Percentiles rank a stretch among this genome's conserved stretches.
Evolutionary conservation across 805 yeast genomes (phyloP).

Genomic region (Teunomyces cretensis): DNA sequence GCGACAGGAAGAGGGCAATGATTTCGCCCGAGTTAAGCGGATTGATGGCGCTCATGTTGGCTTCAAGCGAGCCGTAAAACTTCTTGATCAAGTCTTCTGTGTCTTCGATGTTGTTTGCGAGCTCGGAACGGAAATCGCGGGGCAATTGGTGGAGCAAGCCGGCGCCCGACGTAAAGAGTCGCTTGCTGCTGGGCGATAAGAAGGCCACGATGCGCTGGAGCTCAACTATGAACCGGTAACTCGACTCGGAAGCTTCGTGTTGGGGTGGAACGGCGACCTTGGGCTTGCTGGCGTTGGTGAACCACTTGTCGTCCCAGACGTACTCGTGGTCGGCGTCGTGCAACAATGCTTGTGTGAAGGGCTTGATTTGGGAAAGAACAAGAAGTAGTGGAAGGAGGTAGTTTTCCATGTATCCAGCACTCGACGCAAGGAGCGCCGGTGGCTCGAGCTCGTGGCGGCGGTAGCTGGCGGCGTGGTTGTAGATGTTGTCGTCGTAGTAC

Average conservation of each 20-base stretch:
- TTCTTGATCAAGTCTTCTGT: constrained; percentile 16
- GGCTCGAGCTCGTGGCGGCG: constrained; percentile 23
- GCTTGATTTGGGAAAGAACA: constrained; percentile 24
- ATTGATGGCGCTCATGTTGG: not conserved
- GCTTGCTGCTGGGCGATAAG: constrained; percentile 13
- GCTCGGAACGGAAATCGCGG: constrained; percentile 16
- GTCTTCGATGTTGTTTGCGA: constrained; percentile 18
- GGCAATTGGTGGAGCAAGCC: constrained; percentile 17
- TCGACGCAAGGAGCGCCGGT: constrained; percentile 18
- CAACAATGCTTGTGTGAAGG: constrained; percentile 18
- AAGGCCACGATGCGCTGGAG: constrained; percentile 26
- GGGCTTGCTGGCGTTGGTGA: constrained; percentile 9
- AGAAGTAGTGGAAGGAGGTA: constrained; percentile 28
- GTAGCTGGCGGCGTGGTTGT: constrained; percentile 28
- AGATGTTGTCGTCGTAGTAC: constrained; percentile 19
- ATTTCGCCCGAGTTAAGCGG: constrained; percentile 4
- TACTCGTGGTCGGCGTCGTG: constrained; percentile 11
- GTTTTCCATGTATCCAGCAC: constrained; percentile 19
- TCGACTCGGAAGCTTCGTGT: constrained; percentile 5
- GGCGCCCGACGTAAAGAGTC: constrained; percentile 23
- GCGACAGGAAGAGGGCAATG: constrained; percentile 20
- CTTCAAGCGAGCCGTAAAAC: constrained; percentile 9
- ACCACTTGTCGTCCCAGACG: constrained; percentile 20
- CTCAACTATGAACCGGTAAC: constrained; percentile 16
- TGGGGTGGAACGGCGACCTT: constrained; percentile 9